A percentile compares a stretch with the other conserved stretches of the same genome.
Conservation (phyloP, 116 monocot species). For the Iris pallida region DNA sequence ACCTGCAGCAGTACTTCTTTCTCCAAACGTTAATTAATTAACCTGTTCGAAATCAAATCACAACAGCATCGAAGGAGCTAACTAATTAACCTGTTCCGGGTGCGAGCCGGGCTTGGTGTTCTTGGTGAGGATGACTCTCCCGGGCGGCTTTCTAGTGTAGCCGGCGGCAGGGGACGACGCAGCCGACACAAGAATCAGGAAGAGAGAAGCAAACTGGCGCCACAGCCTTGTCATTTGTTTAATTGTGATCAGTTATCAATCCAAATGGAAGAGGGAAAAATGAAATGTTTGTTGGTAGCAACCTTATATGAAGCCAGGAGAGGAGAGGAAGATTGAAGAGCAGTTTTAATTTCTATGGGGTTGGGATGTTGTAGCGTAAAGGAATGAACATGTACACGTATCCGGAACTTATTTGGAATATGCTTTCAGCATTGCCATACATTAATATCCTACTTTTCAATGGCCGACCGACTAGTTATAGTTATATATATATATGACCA, state of each 20-base stretch:
- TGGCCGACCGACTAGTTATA: too few relatives aligned
- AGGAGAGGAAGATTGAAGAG: background rate
- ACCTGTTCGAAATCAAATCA: background rate
- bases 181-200: background rate
- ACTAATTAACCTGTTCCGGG: conserved; percentile 85
- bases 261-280: background rate
- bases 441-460: too few relatives aligned
- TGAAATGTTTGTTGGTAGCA: too few relatives aligned
- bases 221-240: conserved; percentile 2
- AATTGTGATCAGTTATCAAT: too few relatives aligned
- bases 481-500: too few relatives aligned
- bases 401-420: too few relatives aligned
- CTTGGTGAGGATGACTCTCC: conserved; percentile 27
- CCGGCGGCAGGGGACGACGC: background rate
- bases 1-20: conserved; percentile 28
- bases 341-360: background rate
- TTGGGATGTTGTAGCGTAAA: conserved; percentile 6
- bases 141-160: conserved; percentile 48
- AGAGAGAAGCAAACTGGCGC: conserved; percentile 2
- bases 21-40: background rate
- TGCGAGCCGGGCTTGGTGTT: conserved; percentile 37
- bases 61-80: too few relatives aligned
- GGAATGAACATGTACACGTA: background rate
- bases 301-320: too few relatives aligned
- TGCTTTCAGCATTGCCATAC: too few relatives aligned